Evolutionary conservation across 108 stramenopile genomes (phyloP).

Genomic region (Fragilaria crotonensis): DNA sequence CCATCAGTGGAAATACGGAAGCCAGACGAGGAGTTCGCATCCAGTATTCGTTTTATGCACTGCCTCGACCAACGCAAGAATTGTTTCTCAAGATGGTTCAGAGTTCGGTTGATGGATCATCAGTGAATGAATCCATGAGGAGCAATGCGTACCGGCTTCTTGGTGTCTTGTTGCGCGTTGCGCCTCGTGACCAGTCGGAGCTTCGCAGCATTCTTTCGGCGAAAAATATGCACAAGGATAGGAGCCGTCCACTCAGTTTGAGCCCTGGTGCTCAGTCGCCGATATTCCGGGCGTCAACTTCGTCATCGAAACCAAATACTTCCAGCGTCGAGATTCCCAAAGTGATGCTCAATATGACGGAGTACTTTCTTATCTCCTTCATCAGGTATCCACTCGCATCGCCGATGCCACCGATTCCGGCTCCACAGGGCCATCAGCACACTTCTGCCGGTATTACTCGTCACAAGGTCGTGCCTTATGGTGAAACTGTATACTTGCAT

Average conservation of each 20-base stretch:
- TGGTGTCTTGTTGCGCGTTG: slow-evolving; percentile 27
- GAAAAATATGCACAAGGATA: slow-evolving; percentile 12
- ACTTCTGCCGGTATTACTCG: neutral
- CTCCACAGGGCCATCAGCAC: neutral
- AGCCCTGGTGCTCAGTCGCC: slow-evolving; percentile 16
- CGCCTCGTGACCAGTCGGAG: slow-evolving; percentile 21
- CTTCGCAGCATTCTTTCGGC: slow-evolving; percentile 6
- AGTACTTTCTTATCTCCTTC: slow-evolving; percentile 59
- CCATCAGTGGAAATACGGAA: slow-evolving; percentile 52
- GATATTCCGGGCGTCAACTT: neutral
- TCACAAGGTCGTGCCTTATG: slow-evolving; percentile 31
- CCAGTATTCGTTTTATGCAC: slow-evolving; percentile 54
- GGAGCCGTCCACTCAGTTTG: slow-evolving; percentile 21
- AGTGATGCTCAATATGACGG: slow-evolving; percentile 51
- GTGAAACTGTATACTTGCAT: slow-evolving; percentile 54
- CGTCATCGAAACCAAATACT: slow-evolving; percentile 9
- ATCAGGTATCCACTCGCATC: slow-evolving; percentile 59
- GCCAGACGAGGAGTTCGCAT: slow-evolving; percentile 55
- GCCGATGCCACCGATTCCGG: slow-evolving; percentile 8
- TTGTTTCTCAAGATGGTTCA: slow-evolving; percentile 29
- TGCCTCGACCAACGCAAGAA: slow-evolving; percentile 33
- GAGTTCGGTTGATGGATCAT: neutral
- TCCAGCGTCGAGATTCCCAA: slow-evolving; percentile 12
- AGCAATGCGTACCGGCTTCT: slow-evolving; percentile 16
- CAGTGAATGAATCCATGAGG: neutral